Base-by-base conservation (phyloP, 768 basidiomycete species). In the Hericium coralloides region DNA sequence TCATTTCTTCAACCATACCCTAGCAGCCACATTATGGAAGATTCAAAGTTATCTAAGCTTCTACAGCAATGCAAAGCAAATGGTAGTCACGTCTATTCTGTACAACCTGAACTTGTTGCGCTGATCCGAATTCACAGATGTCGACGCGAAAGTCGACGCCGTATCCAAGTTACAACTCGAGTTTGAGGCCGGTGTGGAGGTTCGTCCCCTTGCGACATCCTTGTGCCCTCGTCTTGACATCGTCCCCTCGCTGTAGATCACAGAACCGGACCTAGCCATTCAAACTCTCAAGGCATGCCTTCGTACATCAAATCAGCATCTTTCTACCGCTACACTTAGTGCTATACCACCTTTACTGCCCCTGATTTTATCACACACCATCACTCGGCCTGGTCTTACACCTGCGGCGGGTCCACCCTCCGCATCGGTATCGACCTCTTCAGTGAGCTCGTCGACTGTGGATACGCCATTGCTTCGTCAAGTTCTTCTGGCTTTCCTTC, bases 81-180 rank as follows among this genome's bases (percentile, higher is more conserved):
- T 59, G 70, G 69, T 67, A 63, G 58, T 15, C 26, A 43, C 31
- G 1, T 7, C 47, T 37, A 20, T 18, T 20, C 31, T 9, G n/a
- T 12, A 25, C 50, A 12, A 17, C 31, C 39, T 41, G 38, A 26
- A 18, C n/a, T 49, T 52, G 52, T 39, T 39, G 56, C 57, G 55
- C 49, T 49, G 53, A 41, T 22, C 56, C 59, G 58, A 38, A 59
- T 51, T 51, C 36, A 53, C 64, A 92, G 90, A 92, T 69, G 81
- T 87, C 58, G 90, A 92, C 71, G 76, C 80, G 59, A 90, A 85
- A 73, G 78, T 90, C 22, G 89, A 92, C 67, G 89, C 87, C 25
- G 75, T 92, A 59, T 76, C 82, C 58, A 92, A 89, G 72, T 76
- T 92, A 45, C 85, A 92, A 69, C 75, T 74, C 38, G 81, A 85